Evolutionary conservation across 495 filamentous ascomycete species (phyloP), one percentile per base, ranked within the genome.

Genomic region (Hypoxylon subgilvum): DNA sequence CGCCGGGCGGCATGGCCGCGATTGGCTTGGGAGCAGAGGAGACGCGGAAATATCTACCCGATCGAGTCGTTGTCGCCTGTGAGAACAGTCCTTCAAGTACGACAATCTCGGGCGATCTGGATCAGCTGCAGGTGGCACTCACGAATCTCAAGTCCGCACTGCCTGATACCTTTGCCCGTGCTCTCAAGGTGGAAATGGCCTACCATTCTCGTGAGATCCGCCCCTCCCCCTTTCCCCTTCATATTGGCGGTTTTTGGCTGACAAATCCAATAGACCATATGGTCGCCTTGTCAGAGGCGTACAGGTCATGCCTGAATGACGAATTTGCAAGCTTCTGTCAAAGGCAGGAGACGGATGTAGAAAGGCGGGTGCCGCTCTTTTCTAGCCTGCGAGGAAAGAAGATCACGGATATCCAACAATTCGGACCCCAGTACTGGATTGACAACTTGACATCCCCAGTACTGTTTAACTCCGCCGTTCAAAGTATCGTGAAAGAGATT

Each of bases 201-300:
- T 82, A 78, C 45, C 79, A 82, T 53, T 81, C 79, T 10, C 53
- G 40, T 43, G 5, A 43, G 40, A n/a, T n/a, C n/a, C n/a, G n/a
- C n/a, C n/a, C n/a, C n/a, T n/a, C n/a, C 28, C 19, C n/a, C 3
- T 7, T 14, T 17, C 9, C 14, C 4, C 34, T 3, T 17, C 3
- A 17, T n/a, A 17, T 9, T 38, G 13, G 13, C 5, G 10, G 13
- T 18, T 17, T 4, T 17, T 1, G 2, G 13, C 13, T 38, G 18
- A 16, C 14, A 13, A 38, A 4, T 17, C 12, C 9, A 7, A 6
- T 28, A 43, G 40, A 63, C 41, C 68, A 71, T 21, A 71, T 73
- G 66, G n/a, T 30, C 10, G 27, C 27, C 10, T 30, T 30, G 10
- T 30, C 27, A 30, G 27, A 30, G 9, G 31, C 7, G 31, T 7